A percentile compares a stretch with the other conserved stretches of the same genome.
These are phyloP conservation scores for Pichia sp. DNA, from an alignment of 1,139 yeast species.

Conservation along the genomic window DNA sequence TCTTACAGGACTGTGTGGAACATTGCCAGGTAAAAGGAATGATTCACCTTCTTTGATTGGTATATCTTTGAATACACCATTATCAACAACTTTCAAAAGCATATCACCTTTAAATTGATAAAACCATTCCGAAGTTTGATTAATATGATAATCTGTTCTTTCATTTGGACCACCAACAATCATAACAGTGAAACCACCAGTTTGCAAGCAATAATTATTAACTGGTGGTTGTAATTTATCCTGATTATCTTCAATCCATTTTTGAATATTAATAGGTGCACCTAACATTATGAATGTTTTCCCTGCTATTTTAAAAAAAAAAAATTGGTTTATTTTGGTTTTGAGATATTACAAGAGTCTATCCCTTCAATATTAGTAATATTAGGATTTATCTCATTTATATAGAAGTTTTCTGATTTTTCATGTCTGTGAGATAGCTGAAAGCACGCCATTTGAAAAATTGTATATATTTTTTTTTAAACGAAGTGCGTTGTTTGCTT, in stretches of 20 bases:
- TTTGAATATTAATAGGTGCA: conserved; percentile 65
- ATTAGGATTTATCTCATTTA: too few species aligned
- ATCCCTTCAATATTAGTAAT: too few species aligned
- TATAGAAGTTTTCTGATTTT: too few species aligned
- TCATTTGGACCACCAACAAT: conserved; percentile 93
- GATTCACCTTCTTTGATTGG: conserved; percentile 81
- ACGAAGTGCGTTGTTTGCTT: too few species aligned
- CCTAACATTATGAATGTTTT: conserved; percentile 41
- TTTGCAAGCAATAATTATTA: conserved; percentile 81
- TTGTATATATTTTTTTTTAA: too few species aligned
- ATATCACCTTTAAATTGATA: conserved; percentile 81
- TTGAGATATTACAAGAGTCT: too few species aligned
- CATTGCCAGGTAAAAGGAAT: conserved; percentile 74
- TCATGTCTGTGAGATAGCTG: too few species aligned
- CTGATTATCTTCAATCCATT: conserved; percentile 75
- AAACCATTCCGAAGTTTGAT: conserved; percentile 93
- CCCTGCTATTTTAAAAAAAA: neutral
- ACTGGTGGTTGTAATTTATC: conserved; percentile 85
- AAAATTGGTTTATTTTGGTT: too few species aligned
- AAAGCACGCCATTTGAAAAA: too few species aligned
- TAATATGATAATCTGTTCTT: conserved; percentile 87
- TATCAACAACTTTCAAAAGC: conserved; percentile 82
- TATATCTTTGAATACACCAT: conserved; percentile 69
- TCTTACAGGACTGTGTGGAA: conserved; percentile 88
- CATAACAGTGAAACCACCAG: conserved; percentile 93